phyloP scores from a whole-genome alignment of 805 yeast species.

The Kuraishia capsulata region DNA sequence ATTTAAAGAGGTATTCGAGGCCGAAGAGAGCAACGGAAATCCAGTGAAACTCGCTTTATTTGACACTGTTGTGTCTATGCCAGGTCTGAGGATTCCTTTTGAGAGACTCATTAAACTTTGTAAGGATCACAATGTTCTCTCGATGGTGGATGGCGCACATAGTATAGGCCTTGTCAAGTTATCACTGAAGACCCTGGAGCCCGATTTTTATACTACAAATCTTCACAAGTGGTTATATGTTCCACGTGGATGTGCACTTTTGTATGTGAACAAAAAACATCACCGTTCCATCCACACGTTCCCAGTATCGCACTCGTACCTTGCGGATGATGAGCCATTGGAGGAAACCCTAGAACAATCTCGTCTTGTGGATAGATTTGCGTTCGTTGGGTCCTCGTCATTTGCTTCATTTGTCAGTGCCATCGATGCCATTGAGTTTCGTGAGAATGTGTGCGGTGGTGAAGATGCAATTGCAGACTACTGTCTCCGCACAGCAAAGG shows the following conservation, averaged over 20 bases:
- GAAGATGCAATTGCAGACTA: conserved; percentile 41
- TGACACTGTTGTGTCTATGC: conserved; percentile 56
- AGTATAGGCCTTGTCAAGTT: conserved; percentile 45
- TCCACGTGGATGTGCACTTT: conserved; percentile 49
- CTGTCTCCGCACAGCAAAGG: conserved; percentile 32
- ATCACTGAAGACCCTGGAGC: conserved; percentile 30
- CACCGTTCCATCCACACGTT: conserved; percentile 43
- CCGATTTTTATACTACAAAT: conserved; percentile 56
- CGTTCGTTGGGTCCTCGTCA: conserved; percentile 39
- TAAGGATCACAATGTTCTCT: conserved; percentile 32
- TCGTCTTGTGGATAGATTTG: conserved; percentile 35
- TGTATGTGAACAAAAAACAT: conserved; percentile 46
- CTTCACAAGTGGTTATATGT: conserved; percentile 62
- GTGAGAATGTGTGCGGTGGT: conserved; percentile 50
- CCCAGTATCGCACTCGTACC: conserved; percentile 46
- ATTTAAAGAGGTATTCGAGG: conserved; percentile 19
- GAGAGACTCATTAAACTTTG: conserved; percentile 36
- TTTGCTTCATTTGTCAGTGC: conserved; percentile 33
- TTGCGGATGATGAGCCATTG: conserved; percentile 21
- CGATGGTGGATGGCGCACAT: conserved; percentile 70
- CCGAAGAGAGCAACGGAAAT: conserved; percentile 11
- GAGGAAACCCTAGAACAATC: conserved; percentile 13
- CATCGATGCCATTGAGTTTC: conserved; percentile 42
- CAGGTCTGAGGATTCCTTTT: conserved; percentile 53
- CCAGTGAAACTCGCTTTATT: conserved; percentile 35